phyloP scores from a whole-genome alignment of 441 rosid genomes.

The Pelargonium australe region DNA sequence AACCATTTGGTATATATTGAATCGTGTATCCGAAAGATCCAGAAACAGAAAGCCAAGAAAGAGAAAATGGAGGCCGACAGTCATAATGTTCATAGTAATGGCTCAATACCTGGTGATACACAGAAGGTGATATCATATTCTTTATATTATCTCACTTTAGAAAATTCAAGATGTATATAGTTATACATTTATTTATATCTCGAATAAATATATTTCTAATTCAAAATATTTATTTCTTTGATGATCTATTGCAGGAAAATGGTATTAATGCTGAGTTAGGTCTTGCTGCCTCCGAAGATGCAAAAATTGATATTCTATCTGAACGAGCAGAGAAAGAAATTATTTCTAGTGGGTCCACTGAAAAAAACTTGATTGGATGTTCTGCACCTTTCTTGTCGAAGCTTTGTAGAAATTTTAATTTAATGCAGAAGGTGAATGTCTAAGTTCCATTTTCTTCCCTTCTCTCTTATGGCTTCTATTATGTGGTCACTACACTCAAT shows the following conservation, averaged over 20 bases:
- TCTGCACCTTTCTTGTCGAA: constrained; percentile 80
- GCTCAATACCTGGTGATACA: constrained; percentile 20
- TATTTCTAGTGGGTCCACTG: constrained; percentile 53
- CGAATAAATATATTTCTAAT: constrained; percentile 10
- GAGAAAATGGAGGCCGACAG: constrained; percentile 41
- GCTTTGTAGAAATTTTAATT: constrained; percentile 79
- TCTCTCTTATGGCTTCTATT: constrained; percentile 11
- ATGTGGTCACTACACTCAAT: constrained; percentile 4
- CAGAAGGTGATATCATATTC: constrained; percentile 41
- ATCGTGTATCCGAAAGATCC: constrained; percentile 74
- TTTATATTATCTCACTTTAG: not conserved
- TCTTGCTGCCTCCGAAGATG: constrained; percentile 92
- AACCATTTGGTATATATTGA: constrained; percentile 90
- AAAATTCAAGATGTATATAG: not conserved
- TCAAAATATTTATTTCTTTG: constrained; percentile 9
- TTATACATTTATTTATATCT: constrained; percentile 11
- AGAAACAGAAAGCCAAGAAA: constrained; percentile 62
- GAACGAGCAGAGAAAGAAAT: constrained; percentile 93
- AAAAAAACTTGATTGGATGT: constrained; percentile 72
- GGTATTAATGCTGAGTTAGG: constrained; percentile 92
- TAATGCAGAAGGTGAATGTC: constrained; percentile 72
- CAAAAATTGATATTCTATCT: constrained; percentile 68
- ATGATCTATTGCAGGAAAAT: constrained; percentile 46
- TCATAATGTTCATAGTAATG: constrained; percentile 27
- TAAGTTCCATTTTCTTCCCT: constrained; percentile 1